Percentiles rank a stretch among this genome's conserved stretches.
Evolutionary conservation across 116 monocot species (phyloP).

Genomic region (Papilionanthe hybrid): DNA sequence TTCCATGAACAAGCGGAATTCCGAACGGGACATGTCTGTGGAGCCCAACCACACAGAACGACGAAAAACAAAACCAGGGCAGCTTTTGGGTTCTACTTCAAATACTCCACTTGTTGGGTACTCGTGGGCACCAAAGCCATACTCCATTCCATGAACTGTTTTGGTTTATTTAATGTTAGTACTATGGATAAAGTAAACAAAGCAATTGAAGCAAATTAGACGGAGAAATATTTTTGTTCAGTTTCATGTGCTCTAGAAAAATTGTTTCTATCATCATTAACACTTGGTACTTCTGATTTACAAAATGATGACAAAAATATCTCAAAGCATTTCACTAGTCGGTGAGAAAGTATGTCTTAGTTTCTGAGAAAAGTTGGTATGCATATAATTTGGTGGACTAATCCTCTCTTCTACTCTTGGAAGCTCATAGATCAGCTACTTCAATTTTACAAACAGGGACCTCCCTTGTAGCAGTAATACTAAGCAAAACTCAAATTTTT

Average conservation of each 20-base stretch:
- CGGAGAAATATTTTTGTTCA: background rate
- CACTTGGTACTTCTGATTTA: background rate
- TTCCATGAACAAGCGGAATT: slow-evolving; percentile 42
- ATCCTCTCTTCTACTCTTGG: background rate
- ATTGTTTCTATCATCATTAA: background rate
- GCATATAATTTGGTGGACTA: background rate
- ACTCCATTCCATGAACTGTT: slow-evolving; percentile 56
- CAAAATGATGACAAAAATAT: background rate
- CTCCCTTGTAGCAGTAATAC: background rate
- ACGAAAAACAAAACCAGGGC: slow-evolving; percentile 50
- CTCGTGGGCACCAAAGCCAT: slow-evolving; percentile 51
- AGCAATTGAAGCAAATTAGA: background rate
- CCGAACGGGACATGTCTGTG: slow-evolving; percentile 32
- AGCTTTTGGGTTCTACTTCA: slow-evolving; percentile 47
- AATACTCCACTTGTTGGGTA: slow-evolving; percentile 54
- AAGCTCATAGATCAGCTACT: background rate
- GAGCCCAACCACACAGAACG: slow-evolving; percentile 39
- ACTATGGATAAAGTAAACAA: background rate
- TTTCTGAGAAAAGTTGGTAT: background rate
- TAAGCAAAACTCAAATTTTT: too few species aligned
- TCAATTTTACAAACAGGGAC: background rate
- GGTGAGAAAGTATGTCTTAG: background rate
- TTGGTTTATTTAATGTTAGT: background rate
- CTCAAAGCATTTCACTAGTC: background rate
- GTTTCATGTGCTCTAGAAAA: background rate